Percentiles rank a stretch among this genome's conserved stretches.
These are phyloP conservation scores for Solanum neorickii DNA, from an alignment of 257 asterid genomes.

Conservation along the genomic window DNA sequence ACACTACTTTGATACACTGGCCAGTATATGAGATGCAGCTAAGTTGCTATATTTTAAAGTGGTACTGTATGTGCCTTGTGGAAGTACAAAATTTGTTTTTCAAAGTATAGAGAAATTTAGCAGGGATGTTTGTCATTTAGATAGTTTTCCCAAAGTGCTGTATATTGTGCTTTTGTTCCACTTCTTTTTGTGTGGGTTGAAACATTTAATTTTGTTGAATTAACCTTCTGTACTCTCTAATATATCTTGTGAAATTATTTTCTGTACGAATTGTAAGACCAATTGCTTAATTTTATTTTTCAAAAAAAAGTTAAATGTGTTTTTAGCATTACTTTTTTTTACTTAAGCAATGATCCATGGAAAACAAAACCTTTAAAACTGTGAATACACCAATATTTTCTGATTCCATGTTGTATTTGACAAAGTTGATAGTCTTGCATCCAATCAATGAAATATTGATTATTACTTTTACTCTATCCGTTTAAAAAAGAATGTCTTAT, in stretches of 20 bases:
- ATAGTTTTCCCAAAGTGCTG: not conserved
- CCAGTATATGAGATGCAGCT: not conserved
- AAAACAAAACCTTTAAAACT: too few relatives aligned
- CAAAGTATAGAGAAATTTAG: too few relatives aligned
- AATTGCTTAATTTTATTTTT: too few relatives aligned
- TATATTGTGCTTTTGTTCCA: not conserved
- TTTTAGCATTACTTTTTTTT: not conserved
- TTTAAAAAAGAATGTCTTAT: too few relatives aligned
- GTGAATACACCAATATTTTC: too few relatives aligned
- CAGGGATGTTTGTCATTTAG: not conserved
- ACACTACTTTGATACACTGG: not conserved
- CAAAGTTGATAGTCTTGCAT: not conserved
- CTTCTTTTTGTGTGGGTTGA: not conserved
- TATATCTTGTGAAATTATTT: not conserved
- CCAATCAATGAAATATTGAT: too few relatives aligned
- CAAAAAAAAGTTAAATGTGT: too few relatives aligned
- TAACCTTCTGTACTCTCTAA: not conserved
- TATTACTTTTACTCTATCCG: too few relatives aligned
- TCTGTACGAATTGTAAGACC: not conserved
- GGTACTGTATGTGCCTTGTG: not conserved
- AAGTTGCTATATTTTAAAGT: not conserved
- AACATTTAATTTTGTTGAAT: not conserved
- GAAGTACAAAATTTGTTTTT: not conserved
- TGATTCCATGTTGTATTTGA: too few relatives aligned
- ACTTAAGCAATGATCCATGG: not conserved